Evolutionary conservation across 345 rosid species (phyloP), one percentile per base, ranked within the genome.

Genomic region (Euphorbia peplus): DNA sequence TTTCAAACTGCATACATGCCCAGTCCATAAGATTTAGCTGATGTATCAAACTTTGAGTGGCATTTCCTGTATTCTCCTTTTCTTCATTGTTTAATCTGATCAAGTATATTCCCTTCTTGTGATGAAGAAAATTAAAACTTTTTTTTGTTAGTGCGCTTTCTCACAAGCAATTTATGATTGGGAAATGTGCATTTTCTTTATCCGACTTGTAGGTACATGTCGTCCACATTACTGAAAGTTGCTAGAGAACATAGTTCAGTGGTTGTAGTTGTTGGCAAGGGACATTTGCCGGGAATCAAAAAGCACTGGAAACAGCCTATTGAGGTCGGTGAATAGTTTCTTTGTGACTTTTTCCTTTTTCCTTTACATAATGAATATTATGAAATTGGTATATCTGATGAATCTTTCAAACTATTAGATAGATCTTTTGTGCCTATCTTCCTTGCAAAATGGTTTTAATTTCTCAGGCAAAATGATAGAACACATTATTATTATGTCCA

Each of bases 191-290:
- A 32, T 52, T 55, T 29, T 48, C 18, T 55, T 39, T 58, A 22
- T 28, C 57, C 30, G 68, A 63, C 69, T 56, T 83, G 42, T 16
- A 95, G 98, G 90, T 92, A 83, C 86, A 95, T 95, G 99, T 84
- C 99, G 16, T 85, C 83, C 21, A 75, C 75, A 18, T 82, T 95
- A 72, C 85, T 85, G 54, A 85, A 76, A 70, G 81, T 78, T 70
- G 98, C 96, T 4, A 78, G 85, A 24, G 91, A 90, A 73, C 96
- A 92, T 63, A 75, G 78, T 68, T 86, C 90, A 26, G 97, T 95
- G 1, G 99, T 95, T 30, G 99, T 95, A 35, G 97, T 95, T 2
- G 91, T 95, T 32, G 99, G 99, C n/a, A 95, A 83, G 85, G 98
- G 98, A 18, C 99, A 95, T 76, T 75, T 95, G 70, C 78, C 79